Percentiles rank a stretch among this genome's conserved stretches.
phyloP scores from a whole-genome alignment of 2,329 filamentous ascomycete genomes.

The Didymella exigua region DNA sequence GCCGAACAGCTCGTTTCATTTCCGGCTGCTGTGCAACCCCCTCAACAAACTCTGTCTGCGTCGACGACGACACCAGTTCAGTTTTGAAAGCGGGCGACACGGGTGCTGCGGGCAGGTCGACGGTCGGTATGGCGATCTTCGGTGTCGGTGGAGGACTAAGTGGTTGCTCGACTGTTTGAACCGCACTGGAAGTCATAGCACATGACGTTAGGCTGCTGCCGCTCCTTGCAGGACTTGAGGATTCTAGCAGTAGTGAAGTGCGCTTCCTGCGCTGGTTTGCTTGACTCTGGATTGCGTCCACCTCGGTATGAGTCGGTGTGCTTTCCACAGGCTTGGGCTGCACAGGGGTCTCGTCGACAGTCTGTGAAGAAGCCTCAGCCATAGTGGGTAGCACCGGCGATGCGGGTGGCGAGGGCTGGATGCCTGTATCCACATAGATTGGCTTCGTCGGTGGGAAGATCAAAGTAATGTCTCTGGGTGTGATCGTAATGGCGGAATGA shows the following conservation, averaged over 20 bases:
- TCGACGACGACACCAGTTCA: slow-evolving; percentile 62
- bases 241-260: slow-evolving; percentile 52
- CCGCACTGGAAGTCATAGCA: slow-evolving; percentile 68
- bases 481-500: slow-evolving; percentile 30
- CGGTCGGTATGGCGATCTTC: slow-evolving; percentile 44
- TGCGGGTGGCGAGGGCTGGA: slow-evolving; percentile 82
- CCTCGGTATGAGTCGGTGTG: slow-evolving; percentile 47
- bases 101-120: slow-evolving; percentile 50
- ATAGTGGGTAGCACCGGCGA: slow-evolving; percentile 63
- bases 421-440: slow-evolving; percentile 73
- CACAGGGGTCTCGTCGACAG: slow-evolving; percentile 27
- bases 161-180: slow-evolving; percentile 67
- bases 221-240: slow-evolving; percentile 19
- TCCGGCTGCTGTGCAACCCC: slow-evolving; percentile 38
- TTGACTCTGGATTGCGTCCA: slow-evolving; percentile 73
- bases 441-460: slow-evolving; percentile 45
- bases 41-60: slow-evolving; percentile 60
- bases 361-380: slow-evolving; percentile 31
- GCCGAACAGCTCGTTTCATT: slow-evolving; percentile 36
- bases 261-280: slow-evolving; percentile 77
- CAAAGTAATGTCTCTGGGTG: slow-evolving; percentile 36
- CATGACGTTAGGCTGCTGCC: slow-evolving; percentile 22
- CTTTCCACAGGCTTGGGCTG: slow-evolving; percentile 33
- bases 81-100: slow-evolving; percentile 41
- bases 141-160: slow-evolving; percentile 71